phyloP scores from a whole-genome alignment of 495 filamentous ascomycete genomes.

The Penicillium paxilli region DNA sequence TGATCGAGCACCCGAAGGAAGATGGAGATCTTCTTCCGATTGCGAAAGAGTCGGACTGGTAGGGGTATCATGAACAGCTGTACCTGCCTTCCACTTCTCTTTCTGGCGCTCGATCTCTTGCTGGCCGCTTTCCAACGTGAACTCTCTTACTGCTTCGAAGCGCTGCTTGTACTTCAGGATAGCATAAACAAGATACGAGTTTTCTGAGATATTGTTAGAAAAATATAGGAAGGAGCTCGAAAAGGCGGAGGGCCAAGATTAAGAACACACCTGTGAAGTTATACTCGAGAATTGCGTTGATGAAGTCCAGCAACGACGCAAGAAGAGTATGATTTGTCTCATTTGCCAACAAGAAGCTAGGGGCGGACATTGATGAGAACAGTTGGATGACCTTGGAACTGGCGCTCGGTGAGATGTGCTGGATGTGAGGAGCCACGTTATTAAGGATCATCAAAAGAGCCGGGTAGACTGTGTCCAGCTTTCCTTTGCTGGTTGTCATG shows the following conservation, averaged over 20 bases:
- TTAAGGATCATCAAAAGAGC: conserved; percentile 90
- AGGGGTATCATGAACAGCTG: conserved; percentile 27
- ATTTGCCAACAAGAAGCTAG: conserved; percentile 91
- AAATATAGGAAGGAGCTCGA: background rate
- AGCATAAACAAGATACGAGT: conserved; percentile 78
- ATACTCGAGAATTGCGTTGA: conserved; percentile 92
- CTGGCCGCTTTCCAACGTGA: conserved; percentile 93
- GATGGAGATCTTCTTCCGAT: conserved; percentile 72
- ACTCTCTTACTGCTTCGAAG: conserved; percentile 85
- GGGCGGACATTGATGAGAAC: conserved; percentile 92
- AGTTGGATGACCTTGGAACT: conserved; percentile 84
- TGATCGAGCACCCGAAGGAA: conserved; percentile 60
- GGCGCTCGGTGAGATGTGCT: conserved; percentile 70
- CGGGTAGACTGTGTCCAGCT: conserved; percentile 89
- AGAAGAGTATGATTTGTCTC: conserved; percentile 87
- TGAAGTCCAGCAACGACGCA: conserved; percentile 79
- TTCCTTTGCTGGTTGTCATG: conserved; percentile 89
- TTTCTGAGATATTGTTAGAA: conserved; percentile 52
- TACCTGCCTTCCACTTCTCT: conserved; percentile 69
- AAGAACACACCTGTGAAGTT: conserved; percentile 71
- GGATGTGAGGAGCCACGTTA: conserved; percentile 83
- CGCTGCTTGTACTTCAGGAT: conserved; percentile 77
- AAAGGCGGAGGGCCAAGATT: background rate
- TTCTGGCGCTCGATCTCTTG: conserved; percentile 86
- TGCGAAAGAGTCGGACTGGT: conserved; percentile 44